Evolutionary conservation across 2,329 filamentous ascomycete genomes (phyloP).

Genomic region (Stemphylium lycopersici): DNA sequence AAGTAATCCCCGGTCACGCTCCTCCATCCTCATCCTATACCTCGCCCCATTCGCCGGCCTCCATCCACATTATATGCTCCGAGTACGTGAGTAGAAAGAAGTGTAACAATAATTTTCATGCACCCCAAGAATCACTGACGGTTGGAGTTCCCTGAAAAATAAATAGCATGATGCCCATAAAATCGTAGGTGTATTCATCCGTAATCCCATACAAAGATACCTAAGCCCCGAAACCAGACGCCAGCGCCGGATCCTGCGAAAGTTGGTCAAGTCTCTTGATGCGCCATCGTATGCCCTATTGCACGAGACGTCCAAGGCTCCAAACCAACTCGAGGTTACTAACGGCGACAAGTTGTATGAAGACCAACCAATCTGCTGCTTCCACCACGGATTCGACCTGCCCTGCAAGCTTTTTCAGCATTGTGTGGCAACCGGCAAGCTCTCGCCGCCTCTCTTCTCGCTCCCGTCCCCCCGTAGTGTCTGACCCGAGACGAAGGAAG

Average conservation of each 20-base stretch:
- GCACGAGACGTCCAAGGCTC: background rate
- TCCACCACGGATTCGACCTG: conserved; percentile 9
- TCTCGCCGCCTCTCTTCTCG: conserved; percentile 10
- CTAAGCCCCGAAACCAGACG: conserved; percentile 6
- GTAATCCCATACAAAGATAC: conserved; percentile 7
- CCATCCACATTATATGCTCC: no score
- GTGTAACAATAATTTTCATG: no score
- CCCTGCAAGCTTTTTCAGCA: conserved; percentile 45
- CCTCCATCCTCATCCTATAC: no score
- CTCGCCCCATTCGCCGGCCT: no score
- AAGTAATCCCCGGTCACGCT: no score
- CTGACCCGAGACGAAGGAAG: background rate
- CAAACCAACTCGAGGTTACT: background rate
- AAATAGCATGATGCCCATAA: conserved; percentile 1
- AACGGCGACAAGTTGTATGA: background rate
- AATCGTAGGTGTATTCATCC: conserved; percentile 1
- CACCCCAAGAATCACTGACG: background rate
- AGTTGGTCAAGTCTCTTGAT: conserved; percentile 4
- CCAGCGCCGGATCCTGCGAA: conserved; percentile 13
- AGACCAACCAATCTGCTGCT: background rate
- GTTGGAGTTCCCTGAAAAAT: background rate
- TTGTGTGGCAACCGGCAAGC: conserved; percentile 29
- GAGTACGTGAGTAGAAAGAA: no score
- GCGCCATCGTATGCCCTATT: background rate
- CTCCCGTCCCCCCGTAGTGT: background rate